Evolutionary conservation across 208 protist species (phyloP).

Genomic region (Angomonas desouzai): DNA sequence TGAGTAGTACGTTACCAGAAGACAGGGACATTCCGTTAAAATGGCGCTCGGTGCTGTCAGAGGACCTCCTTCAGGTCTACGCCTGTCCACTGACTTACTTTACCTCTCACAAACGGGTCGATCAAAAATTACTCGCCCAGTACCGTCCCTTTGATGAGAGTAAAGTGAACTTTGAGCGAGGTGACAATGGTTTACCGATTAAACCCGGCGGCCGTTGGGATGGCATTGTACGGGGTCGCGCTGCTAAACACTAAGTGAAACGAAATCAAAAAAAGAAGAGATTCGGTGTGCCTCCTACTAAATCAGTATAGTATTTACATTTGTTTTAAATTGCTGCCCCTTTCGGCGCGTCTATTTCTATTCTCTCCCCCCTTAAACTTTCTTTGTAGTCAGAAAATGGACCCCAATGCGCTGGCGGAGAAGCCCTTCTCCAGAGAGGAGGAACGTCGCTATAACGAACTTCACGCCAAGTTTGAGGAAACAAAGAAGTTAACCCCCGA

Average conservation of each 20-base stretch:
- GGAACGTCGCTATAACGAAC: slow-evolving; percentile 33
- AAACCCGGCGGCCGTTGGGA: slow-evolving; percentile 81
- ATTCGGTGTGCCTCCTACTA: not conserved
- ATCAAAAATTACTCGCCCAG: slow-evolving; percentile 70
- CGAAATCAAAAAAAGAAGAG: not conserved
- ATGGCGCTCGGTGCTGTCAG: slow-evolving; percentile 54
- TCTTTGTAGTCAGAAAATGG: slow-evolving; percentile 13
- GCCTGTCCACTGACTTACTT: slow-evolving; percentile 42
- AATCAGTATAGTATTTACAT: too few species aligned
- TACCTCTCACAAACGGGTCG: slow-evolving; percentile 17
- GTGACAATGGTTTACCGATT: slow-evolving; percentile 6
- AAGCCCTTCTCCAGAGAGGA: slow-evolving; percentile 47
- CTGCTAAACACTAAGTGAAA: not conserved
- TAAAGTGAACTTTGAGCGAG: not conserved
- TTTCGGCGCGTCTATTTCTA: not conserved
- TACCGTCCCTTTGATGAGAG: slow-evolving; percentile 37
- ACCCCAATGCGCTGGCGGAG: not conserved
- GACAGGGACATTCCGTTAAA: slow-evolving; percentile 57
- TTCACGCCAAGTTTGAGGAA: slow-evolving; percentile 21
- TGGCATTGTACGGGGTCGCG: slow-evolving; percentile 70
- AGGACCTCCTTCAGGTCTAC: slow-evolving; percentile 50
- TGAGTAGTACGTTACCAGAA: slow-evolving; percentile 18
- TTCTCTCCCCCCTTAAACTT: not conserved
- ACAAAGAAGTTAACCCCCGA: slow-evolving; percentile 23
- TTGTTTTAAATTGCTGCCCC: not conserved